Evolutionary conservation across 1,139 yeast genomes (phyloP), one percentile per base, ranked within the genome.

Genomic region (Debaryomyces nepalensis): DNA sequence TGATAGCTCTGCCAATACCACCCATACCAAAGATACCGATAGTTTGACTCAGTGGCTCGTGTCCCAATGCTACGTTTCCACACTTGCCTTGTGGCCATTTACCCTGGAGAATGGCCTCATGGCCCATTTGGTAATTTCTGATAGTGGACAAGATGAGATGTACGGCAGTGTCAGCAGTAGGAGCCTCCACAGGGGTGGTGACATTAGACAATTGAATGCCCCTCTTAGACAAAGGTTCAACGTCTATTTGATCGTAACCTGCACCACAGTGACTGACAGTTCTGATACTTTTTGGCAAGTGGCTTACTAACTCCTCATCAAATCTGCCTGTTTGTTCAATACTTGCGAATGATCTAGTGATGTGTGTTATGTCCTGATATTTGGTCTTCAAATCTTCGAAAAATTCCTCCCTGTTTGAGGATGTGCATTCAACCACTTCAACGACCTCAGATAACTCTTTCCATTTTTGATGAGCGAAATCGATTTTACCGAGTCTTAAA

Each of bases 241-340:
- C 79, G 53, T 84, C 89, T 34, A 85, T 71, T 61, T 84, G 91
- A 59, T 93, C 98, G 62, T 93, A 93, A 4, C 99, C 98, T 1
- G 99, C 99, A 43, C 98, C 97, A 53, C 80, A 75, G 64, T 89
- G 96, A 53, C 87, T 74, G 15, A 93, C 72, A 10, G 81, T 75
- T 54, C 80, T 79, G 21, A 91, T 75, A 0, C 82, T 59, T 1
- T 70, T 49, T 3, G 96, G 96, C 43, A 93, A 68, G 24, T 63
- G 62, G 9, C 63, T 55, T 15, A 84, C 76, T 51, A 91, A 63
- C 53, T 88, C 96, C 40, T 74, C 49, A 59, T 90, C 96, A 55
- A 90, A 80, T 43, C 83, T 63, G 1, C 97, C 98, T 1, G 95
- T 85, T 47, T 64, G 59, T 11, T 45, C 47, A 10, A 68, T 58